phyloP scores from a whole-genome alignment of 352 stramenopile genomes.

The Elongisporangium anandrum region DNA sequence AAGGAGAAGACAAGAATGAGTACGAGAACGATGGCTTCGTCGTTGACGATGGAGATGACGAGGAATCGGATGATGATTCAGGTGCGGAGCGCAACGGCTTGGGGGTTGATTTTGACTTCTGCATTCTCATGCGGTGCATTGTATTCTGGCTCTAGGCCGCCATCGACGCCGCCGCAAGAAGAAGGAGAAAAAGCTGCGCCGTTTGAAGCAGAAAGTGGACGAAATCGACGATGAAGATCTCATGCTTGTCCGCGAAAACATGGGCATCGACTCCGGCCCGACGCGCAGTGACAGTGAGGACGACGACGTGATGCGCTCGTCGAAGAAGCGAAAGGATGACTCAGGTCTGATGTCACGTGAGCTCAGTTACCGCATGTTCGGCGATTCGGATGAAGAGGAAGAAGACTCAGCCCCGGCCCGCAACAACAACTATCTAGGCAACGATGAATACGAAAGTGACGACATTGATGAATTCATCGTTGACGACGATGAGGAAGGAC shows the following conservation, averaged over 20 bases:
- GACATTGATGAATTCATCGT: conserved; percentile 90
- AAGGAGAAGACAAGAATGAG: conserved; percentile 85
- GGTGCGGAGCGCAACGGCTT: conserved; percentile 24
- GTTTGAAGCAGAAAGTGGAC: conserved; percentile 85
- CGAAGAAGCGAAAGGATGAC: conserved; percentile 74
- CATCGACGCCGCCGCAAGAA: conserved; percentile 73
- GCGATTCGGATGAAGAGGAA: conserved; percentile 86
- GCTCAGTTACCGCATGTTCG: conserved; percentile 86
- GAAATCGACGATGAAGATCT: conserved; percentile 87
- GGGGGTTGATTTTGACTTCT: not conserved
- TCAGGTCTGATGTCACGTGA: conserved; percentile 84
- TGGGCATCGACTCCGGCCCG: conserved; percentile 81
- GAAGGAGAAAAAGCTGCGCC: conserved; percentile 86
- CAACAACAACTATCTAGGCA: conserved; percentile 72
- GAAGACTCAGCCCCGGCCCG: conserved; percentile 63
- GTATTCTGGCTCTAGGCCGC: conserved; percentile 23
- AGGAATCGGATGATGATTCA: conserved; percentile 63
- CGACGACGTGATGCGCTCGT: conserved; percentile 64
- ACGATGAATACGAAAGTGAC: conserved; percentile 87
- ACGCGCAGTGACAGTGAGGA: conserved; percentile 71
- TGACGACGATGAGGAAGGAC: conserved; percentile 86
- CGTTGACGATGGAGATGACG: conserved; percentile 76
- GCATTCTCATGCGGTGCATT: conserved; percentile 7
- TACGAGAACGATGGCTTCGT: conserved; percentile 90
- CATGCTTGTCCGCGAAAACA: conserved; percentile 86